phyloP scores from a whole-genome alignment of 495 filamentous ascomycete genomes.

The Lasiosphaeria miniovina region DNA sequence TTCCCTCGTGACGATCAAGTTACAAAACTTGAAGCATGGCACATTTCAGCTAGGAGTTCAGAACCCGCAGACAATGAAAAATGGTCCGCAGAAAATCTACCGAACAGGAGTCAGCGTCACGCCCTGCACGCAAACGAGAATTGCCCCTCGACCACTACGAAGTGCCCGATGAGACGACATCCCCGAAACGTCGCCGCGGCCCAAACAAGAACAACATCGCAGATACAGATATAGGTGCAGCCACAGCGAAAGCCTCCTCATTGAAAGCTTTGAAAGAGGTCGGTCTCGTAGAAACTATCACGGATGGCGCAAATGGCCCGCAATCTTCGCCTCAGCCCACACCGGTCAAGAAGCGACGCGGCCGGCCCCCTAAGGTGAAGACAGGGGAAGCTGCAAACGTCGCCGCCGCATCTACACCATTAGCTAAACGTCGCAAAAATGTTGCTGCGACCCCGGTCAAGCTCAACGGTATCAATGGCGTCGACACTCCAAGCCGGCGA shows the following conservation, averaged over 20 bases:
- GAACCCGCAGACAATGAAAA: conserved; percentile 3
- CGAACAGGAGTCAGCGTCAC: conserved; percentile 13
- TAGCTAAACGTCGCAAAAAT: conserved; percentile 25
- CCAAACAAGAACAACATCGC: conserved; percentile 1
- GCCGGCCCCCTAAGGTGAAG: conserved; percentile 24
- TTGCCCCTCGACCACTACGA: conserved; percentile 28
- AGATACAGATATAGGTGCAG: background rate
- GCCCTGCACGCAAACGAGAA: conserved; percentile 18
- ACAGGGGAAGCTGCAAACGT: conserved; percentile 15
- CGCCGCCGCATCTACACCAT: conserved; percentile 28
- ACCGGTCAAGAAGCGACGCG: conserved; percentile 22
- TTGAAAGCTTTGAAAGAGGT: background rate
- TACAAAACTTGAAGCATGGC: conserved; percentile 2
- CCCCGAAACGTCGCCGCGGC: conserved; percentile 20
- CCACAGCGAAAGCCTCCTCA: background rate
- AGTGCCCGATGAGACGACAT: conserved; percentile 25
- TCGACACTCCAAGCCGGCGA: conserved; percentile 53
- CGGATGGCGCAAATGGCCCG: background rate
- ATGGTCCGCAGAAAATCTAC: conserved; percentile 24
- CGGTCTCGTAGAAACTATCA: background rate
- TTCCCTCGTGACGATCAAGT: background rate
- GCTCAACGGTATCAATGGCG: conserved; percentile 29
- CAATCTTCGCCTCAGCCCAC: conserved; percentile 12
- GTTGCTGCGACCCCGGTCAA: conserved; percentile 37
- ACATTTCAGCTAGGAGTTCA: background rate